These are phyloP conservation scores for Digitaria exilis DNA, from an alignment of 202 grass and related monocot species.

Conservation along the genomic window DNA sequence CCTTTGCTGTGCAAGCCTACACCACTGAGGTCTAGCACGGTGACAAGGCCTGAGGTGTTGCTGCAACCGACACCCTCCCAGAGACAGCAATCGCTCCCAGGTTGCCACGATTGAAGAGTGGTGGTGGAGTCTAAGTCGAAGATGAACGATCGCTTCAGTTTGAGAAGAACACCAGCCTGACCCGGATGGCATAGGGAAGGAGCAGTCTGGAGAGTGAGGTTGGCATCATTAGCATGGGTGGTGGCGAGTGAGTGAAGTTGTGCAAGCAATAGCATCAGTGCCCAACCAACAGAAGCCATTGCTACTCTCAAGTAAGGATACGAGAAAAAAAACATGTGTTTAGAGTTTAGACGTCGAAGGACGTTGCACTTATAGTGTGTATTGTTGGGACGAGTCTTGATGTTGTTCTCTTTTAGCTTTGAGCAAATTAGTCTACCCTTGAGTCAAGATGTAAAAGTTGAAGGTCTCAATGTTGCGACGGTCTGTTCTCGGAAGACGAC, in stretches of 20 bases:
- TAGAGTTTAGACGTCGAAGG: no score
- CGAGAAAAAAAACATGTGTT: no score
- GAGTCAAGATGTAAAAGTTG: no score
- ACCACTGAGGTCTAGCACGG: conserved; percentile 10
- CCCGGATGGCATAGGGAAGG: background rate
- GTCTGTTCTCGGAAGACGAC: no score
- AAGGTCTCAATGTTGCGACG: no score
- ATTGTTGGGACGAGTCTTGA: no score
- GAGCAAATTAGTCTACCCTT: no score
- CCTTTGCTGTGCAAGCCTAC: background rate
- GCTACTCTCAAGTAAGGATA: background rate
- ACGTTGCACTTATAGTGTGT: no score
- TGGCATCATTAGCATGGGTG: background rate
- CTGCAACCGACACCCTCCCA: conserved; percentile 43
- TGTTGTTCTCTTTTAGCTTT: no score
- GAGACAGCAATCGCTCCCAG: conserved; percentile 34
- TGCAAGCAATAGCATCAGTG: background rate
- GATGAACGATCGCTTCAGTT: conserved; percentile 22
- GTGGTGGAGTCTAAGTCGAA: no score
- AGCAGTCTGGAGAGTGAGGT: background rate
- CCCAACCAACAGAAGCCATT: conserved; percentile 8
- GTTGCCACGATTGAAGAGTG: conserved; percentile 26
- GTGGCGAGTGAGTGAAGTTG: background rate
- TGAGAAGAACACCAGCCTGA: conserved; percentile 9
- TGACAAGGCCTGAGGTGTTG: background rate